phyloP scores from a whole-genome alignment of 148 eudicot genomes.

The Silene conica region DNA sequence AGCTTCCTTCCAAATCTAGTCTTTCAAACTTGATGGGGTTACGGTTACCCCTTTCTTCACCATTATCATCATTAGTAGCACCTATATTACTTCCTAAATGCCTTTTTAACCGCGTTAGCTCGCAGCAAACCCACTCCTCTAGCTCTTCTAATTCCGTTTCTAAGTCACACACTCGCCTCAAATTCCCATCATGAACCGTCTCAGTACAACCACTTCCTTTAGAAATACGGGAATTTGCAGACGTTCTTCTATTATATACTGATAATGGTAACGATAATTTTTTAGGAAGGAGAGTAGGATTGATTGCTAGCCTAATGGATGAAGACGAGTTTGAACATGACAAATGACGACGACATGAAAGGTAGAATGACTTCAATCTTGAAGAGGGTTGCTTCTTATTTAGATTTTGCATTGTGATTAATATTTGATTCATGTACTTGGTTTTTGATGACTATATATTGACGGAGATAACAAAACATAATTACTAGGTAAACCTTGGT shows the following conservation, averaged over 20 bases:
- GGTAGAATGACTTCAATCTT: slow-evolving; percentile 15
- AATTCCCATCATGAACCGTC: slow-evolving; percentile 1
- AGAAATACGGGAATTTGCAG: neutral
- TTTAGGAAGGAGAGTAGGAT: slow-evolving; percentile 12
- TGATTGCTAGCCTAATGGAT: slow-evolving; percentile 6
- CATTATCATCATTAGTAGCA: neutral
- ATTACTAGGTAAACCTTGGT: neutral
- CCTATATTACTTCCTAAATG: slow-evolving; percentile 10
- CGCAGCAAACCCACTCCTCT: slow-evolving; percentile 22
- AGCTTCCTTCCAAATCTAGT: slow-evolving; percentile 15
- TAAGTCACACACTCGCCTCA: slow-evolving; percentile 16
- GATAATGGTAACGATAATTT: neutral
- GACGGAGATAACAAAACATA: neutral
- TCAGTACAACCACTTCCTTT: neutral
- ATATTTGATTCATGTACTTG: neutral
- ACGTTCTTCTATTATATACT: neutral
- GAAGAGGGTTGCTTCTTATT: slow-evolving; percentile 20
- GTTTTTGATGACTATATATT: no score
- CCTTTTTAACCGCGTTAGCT: slow-evolving; percentile 18
- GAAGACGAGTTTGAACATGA: slow-evolving; percentile 19
- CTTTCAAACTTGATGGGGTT: slow-evolving; percentile 25
- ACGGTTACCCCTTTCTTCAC: slow-evolving; percentile 4
- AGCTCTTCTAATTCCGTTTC: slow-evolving; percentile 25
- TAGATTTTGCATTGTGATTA: slow-evolving; percentile 19
- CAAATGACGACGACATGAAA: slow-evolving; percentile 19